Base-by-base conservation (phyloP, 2,329 filamentous ascomycete species). In the Aspergillus tamarii region DNA sequence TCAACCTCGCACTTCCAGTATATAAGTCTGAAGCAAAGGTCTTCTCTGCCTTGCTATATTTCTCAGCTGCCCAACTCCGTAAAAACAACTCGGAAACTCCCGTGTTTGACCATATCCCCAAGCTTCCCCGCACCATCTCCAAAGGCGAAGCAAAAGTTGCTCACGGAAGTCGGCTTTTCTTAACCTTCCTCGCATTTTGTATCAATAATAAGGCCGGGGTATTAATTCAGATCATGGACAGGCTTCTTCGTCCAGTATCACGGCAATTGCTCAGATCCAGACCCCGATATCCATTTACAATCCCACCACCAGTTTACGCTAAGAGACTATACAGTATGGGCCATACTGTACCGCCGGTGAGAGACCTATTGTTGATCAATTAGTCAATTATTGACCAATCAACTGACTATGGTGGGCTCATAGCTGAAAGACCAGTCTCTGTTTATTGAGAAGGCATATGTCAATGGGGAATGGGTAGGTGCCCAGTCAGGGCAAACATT, bases 401-500 rank as follows among this genome's bases (percentile, higher is more conserved):
- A 14, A 16, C 32, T 55, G 23, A 55, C 21, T 4, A 41, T 39
- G n/a, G 7, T 14, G 14, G 4, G 36, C 6, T 2, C 0, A 46
- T 55, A 7, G 89, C 87, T 94, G 73, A 91, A 89, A 74, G 91
- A 94, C 71, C 87, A 87, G 41, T 92, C 90, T 28, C 86, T 99
- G 64, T 87, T 98, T 73, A 97, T 96, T 83, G 88, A 90, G 70
- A 87, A 94, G 76, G 81, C 88, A 73, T 97, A 94, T 76, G 89
- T 98, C 74, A 94, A 99, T 77, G 95, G 95, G 73, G 87, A 96
- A 85, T 99, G 94, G 92, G 87, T 96, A 66, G 85, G 86, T 71
- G 92, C 94, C 70, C 87, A 88, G 74, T 96, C 93, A 0, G 92
- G 93, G 75, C 89, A 96, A 85, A 97, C 93, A 53, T 99, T 98